phyloP scores from a whole-genome alignment of 352 stramenopile species.

The Phytophthora ohioensis region DNA sequence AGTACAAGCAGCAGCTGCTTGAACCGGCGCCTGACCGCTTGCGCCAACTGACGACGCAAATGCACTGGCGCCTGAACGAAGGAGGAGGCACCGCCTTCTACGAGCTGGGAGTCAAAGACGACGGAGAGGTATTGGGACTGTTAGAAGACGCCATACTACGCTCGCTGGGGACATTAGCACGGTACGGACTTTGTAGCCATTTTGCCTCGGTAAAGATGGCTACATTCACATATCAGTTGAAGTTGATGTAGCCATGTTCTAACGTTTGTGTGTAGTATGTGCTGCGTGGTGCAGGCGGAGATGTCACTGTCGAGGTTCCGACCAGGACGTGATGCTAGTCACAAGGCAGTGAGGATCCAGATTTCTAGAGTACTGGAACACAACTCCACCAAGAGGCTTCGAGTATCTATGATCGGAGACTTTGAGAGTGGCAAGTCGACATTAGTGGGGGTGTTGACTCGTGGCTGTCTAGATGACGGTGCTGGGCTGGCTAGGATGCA shows the following conservation, averaged over 20 bases:
- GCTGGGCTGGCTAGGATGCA: slow-evolving; percentile 89
- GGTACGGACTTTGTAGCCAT: slow-evolving; percentile 27
- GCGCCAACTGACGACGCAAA: slow-evolving; percentile 89
- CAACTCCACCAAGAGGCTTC: slow-evolving; percentile 66
- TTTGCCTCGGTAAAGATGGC: not conserved
- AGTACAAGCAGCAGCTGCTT: slow-evolving; percentile 93
- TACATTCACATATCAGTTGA: slow-evolving; percentile 24
- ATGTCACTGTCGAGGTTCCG: slow-evolving; percentile 74
- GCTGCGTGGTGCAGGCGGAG: slow-evolving; percentile 70
- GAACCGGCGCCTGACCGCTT: slow-evolving; percentile 73
- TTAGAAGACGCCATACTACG: slow-evolving; percentile 67
- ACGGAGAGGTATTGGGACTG: slow-evolving; percentile 81
- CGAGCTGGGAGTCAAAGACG: slow-evolving; percentile 89
- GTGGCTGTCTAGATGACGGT: slow-evolving; percentile 86
- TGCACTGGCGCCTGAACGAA: slow-evolving; percentile 93
- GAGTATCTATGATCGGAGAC: slow-evolving; percentile 89
- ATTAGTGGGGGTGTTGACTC: slow-evolving; percentile 89
- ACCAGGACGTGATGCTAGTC: slow-evolving; percentile 39
- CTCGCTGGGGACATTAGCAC: slow-evolving; percentile 71
- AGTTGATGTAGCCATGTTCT: slow-evolving; percentile 24
- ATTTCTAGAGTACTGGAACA: slow-evolving; percentile 62
- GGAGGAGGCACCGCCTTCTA: slow-evolving; percentile 87
- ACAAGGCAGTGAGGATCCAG: slow-evolving; percentile 59
- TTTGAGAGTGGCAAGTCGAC: slow-evolving; percentile 92
- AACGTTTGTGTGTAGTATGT: slow-evolving; percentile 61